A percentile compares a stretch with the other conserved stretches of the same genome.
Conservation (phyloP, 1,284 basidiomycete species). For the Trichosporon faecale region DNA sequence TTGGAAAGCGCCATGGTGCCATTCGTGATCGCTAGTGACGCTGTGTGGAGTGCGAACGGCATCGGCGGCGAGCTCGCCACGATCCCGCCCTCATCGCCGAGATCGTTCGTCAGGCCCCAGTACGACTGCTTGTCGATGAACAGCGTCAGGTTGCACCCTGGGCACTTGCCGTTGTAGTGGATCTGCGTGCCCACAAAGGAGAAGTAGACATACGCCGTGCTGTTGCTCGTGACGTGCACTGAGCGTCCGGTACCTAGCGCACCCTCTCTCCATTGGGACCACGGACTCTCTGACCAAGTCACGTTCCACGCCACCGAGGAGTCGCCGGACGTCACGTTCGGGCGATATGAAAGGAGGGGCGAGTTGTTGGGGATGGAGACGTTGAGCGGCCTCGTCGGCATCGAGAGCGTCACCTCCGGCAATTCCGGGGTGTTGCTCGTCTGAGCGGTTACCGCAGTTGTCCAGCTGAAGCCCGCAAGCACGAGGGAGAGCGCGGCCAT, state of each 20-base stretch:
- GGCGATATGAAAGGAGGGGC: neutral
- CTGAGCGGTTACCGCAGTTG: neutral
- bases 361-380: neutral
- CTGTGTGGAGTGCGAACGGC: neutral
- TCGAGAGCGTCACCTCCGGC: neutral
- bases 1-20: neutral
- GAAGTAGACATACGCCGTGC: neutral
- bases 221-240: neutral
- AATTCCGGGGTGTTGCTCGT: neutral
- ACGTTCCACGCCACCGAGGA: neutral
- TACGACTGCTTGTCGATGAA: neutral
- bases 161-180: neutral
- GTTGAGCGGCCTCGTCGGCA: neutral
- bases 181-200: neutral
- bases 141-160: neutral
- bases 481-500: neutral
- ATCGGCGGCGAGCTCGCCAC: neutral
- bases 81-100: neutral
- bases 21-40: neutral
- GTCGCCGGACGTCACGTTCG: neutral
- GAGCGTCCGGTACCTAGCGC: neutral
- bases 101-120: neutral
- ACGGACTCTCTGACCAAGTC: neutral
- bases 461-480: neutral
- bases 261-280: neutral